phyloP scores from a whole-genome alignment of 2,329 filamentous ascomycete genomes.

The Aspergillus sp. region DNA sequence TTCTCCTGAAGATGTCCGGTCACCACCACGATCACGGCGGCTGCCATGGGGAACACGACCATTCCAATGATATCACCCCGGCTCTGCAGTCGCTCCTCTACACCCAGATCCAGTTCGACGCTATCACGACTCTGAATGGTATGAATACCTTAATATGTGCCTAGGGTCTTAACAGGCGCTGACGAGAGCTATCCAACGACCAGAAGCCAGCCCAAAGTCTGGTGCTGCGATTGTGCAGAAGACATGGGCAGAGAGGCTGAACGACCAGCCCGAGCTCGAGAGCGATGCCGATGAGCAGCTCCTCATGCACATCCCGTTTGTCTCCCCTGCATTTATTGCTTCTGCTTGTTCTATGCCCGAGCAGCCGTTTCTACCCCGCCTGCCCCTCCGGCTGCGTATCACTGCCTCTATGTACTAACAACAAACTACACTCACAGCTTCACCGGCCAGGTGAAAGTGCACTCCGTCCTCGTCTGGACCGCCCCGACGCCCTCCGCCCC shows the following conservation, averaged over 20 bases:
- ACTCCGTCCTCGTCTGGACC: conserved; percentile 77
- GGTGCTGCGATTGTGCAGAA: conserved; percentile 76
- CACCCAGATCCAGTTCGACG: conserved; percentile 81
- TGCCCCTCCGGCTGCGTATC: neutral
- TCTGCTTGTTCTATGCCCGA: conserved; percentile 8
- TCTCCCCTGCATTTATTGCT: conserved; percentile 1
- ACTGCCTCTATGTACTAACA: neutral
- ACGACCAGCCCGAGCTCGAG: conserved; percentile 61
- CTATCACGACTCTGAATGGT: conserved; percentile 74
- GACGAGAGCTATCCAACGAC: no score
- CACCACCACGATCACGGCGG: conserved; percentile 34
- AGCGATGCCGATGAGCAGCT: conserved; percentile 89
- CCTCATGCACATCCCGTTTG: conserved; percentile 82
- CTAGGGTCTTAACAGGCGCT: neutral
- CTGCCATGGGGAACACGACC: conserved; percentile 60
- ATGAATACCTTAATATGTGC: conserved; percentile 2
- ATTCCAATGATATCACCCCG: conserved; percentile 84
- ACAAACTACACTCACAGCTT: conserved; percentile 50
- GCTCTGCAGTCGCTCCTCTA: conserved; percentile 87
- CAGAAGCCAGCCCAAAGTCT: conserved; percentile 52
- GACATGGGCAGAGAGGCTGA: conserved; percentile 75
- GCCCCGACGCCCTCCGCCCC: conserved; percentile 63
- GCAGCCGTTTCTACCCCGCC: conserved; percentile 5
- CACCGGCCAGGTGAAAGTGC: conserved; percentile 85
- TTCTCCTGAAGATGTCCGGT: conserved; percentile 19